Percentiles rank a stretch among this genome's conserved stretches.
Conservation (phyloP, 2,329 filamentous ascomycete genomes). For the Geoglossum cookeanum region DNA sequence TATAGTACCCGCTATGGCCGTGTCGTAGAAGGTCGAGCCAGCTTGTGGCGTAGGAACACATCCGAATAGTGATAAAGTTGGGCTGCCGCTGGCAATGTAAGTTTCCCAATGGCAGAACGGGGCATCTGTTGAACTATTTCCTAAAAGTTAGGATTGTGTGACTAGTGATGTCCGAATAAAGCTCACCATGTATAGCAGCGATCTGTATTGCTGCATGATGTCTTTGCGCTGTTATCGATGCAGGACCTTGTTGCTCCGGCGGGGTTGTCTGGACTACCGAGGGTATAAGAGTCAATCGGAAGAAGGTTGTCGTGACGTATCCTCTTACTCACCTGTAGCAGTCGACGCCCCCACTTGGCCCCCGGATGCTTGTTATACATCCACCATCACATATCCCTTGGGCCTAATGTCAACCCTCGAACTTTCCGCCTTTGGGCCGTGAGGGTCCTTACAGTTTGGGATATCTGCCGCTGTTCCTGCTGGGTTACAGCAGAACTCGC, state of each 20-base stretch:
- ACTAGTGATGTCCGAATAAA: neutral
- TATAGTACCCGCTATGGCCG: neutral
- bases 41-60: neutral
- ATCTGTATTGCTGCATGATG: neutral
- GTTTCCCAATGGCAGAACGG: neutral
- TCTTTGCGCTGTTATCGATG: neutral
- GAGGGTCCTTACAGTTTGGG: neutral
- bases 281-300: too few species aligned
- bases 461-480: neutral
- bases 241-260: neutral
- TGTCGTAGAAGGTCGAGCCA: neutral
- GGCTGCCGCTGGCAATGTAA: neutral
- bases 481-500: neutral
- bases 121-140: neutral
- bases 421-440: neutral
- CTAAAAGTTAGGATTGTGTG: neutral
- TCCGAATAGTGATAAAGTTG: neutral
- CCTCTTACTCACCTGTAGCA: neutral
- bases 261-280: neutral
- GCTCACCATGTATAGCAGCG: neutral
- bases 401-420: neutral
- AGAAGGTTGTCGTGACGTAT: too few species aligned
- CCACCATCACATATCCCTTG: neutral
- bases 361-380: neutral
- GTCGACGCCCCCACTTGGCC: neutral